Conservation (phyloP, 2,329 filamentous ascomycete species). For the Claviceps citrina region DNA sequence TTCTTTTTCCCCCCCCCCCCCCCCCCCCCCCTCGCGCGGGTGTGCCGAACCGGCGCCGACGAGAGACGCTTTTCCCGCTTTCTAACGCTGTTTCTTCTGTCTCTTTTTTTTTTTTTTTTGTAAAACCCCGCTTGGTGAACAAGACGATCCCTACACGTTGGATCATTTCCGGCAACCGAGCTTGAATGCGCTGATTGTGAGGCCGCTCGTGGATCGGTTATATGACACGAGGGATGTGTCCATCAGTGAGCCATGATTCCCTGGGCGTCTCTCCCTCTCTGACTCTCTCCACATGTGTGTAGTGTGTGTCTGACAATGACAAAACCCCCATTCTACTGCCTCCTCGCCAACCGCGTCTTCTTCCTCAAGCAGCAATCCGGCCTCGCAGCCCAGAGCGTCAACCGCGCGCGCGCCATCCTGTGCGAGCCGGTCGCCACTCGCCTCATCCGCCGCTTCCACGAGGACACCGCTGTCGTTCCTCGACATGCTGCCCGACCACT, state of each 20-base stretch:
- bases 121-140: too few species aligned
- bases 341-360: slow-evolving; percentile 55
- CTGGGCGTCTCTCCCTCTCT: too few species aligned
- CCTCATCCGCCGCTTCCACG: slow-evolving; percentile 51
- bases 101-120: too few species aligned
- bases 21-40: too few species aligned
- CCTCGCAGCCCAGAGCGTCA: slow-evolving; percentile 53
- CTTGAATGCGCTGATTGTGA: slow-evolving; percentile 50
- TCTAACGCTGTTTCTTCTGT: too few species aligned
- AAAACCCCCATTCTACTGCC: slow-evolving; percentile 44
- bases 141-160: slow-evolving; percentile 30
- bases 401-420: slow-evolving; percentile 49
- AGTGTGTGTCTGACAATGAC: too few species aligned
- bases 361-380: slow-evolving; percentile 53
- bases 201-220: slow-evolving; percentile 52
- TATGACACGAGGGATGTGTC: slow-evolving; percentile 51
- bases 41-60: too few species aligned
- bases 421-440: slow-evolving; percentile 56
- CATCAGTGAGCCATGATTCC: slow-evolving; percentile 26
- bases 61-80: too few species aligned
- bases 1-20: too few species aligned
- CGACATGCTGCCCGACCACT: slow-evolving; percentile 59
- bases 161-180: slow-evolving; percentile 52
- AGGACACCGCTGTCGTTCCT: slow-evolving; percentile 54
- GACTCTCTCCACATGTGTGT: too few species aligned